phyloP scores from a whole-genome alignment of 805 yeast genomes.

The Starmerella potacharoeniae region DNA sequence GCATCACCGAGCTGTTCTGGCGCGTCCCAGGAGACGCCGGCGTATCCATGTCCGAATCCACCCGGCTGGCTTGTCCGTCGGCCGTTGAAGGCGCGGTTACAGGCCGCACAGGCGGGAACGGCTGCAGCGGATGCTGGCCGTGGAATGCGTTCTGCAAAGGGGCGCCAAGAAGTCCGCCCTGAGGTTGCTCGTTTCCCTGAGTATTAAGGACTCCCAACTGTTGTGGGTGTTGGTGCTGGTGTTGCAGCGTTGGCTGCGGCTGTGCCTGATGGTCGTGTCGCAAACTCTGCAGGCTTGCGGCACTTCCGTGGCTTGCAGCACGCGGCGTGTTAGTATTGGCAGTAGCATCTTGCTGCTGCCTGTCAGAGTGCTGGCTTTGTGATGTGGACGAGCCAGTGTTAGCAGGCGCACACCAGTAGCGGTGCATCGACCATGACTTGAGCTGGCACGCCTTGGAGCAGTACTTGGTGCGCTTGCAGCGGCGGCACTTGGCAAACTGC shows the following conservation, averaged over 20 bases:
- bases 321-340: background rate
- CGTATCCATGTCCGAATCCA: background rate
- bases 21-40: background rate
- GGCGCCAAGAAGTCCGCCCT: background rate
- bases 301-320: background rate
- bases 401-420: conserved; percentile 67
- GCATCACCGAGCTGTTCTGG: conserved; percentile 1
- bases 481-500: conserved; percentile 87
- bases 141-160: background rate
- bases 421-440: conserved; percentile 83
- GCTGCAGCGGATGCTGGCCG: background rate
- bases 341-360: background rate
- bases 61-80: background rate
- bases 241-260: background rate
- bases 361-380: background rate
- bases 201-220: background rate
- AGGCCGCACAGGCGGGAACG: background rate
- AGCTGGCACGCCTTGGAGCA: conserved; percentile 89
- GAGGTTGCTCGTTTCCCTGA: background rate
- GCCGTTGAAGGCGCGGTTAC: conserved; percentile 1
- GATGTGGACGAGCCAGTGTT: conserved; percentile 9
- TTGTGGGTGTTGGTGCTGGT: background rate
- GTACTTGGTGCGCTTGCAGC: conserved; percentile 90
- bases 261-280: background rate
- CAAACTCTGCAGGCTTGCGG: conserved; percentile 2